Evolutionary conservation across 345 rosid species (phyloP).

Genomic region (Orychophragmus violaceus): DNA sequence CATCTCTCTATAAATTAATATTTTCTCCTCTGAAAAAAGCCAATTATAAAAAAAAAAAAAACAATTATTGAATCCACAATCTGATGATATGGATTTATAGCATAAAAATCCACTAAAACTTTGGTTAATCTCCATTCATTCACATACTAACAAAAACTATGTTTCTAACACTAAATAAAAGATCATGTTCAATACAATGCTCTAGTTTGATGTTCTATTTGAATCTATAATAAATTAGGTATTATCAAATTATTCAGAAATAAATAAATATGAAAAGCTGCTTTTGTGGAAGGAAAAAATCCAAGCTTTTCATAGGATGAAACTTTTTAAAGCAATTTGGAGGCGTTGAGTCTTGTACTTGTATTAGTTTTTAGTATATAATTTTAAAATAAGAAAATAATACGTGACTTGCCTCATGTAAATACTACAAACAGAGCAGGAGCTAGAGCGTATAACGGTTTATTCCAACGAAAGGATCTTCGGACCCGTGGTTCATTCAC

Average conservation of each 20-base stretch:
- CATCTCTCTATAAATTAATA: neutral
- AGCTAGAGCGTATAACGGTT: neutral
- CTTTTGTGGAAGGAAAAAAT: constrained; percentile 14
- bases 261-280: constrained; percentile 1
- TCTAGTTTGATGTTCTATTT: neutral
- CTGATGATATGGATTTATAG: neutral
- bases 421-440: constrained; percentile 9
- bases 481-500: constrained; percentile 1
- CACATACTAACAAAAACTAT: neutral
- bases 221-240: neutral
- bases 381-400: neutral
- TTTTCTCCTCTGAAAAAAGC: neutral
- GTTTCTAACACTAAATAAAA: neutral
- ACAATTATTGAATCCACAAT: neutral
- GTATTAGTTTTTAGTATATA: neutral
- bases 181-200: neutral
- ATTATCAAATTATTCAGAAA: neutral
- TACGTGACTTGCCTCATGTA: constrained; percentile 14
- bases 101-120: neutral
- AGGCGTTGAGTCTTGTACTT: constrained; percentile 8
- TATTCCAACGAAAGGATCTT: constrained; percentile 10
- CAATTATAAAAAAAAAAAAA: constrained; percentile 10
- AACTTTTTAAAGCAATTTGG: constrained; percentile 1
- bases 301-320: constrained; percentile 11
- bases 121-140: neutral